Base-by-base conservation (phyloP, 2,329 filamentous ascomycete genomes). In the Coniochaeta sp. region DNA sequence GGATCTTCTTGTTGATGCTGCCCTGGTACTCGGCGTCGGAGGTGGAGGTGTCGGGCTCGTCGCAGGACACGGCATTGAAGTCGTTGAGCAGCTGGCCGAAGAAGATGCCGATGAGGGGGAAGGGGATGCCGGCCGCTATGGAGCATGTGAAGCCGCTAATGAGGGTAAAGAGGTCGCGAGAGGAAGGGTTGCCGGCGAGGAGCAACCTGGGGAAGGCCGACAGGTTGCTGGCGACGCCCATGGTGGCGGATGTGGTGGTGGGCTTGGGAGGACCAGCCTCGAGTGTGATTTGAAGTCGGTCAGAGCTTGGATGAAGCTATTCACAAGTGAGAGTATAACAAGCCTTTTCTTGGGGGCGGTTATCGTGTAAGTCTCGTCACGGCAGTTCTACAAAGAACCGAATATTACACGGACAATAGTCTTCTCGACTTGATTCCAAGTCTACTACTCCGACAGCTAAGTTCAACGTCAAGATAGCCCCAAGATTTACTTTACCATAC, bases 31-130 rank as follows among this genome's bases (percentile, higher is more conserved):
- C 48, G 47, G 20, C 40, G 26, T 33, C 47, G 8, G 52, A 48
- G 33, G 61, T 59, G 57, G 52, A 50, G 16, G 45, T 28, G 45
- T 31, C 45, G n/a, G 26, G 45, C n/a, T 48, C 45, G 16, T 61
- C 61, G 60, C 75, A 78, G 5, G 73, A 71, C 13, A 73, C 71
- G 40, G 64, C 60, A 58, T 79, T 79, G 57, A 80, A 65, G 52
- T 73, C 67, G 60, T 81, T 72, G 57, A 80, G 68, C 4, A 81
- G 69, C 58, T 77, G 67, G 49, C 77, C 75, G 57, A 80, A 81
- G n/a, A 79, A 64, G 50, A 81, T 76, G 22, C 74, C 77, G 51
- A 81, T 73, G n/a, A 80, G 65, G 3, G 77, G 78, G 49, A 79
- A 77, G 1, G 77, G 77, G 3, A 77, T 69, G 14, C 77, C 77